These are phyloP conservation scores for Coccomyxa subellipsoidea DNA, from an alignment of 163 green algal genomes.

Conservation along the genomic window DNA sequence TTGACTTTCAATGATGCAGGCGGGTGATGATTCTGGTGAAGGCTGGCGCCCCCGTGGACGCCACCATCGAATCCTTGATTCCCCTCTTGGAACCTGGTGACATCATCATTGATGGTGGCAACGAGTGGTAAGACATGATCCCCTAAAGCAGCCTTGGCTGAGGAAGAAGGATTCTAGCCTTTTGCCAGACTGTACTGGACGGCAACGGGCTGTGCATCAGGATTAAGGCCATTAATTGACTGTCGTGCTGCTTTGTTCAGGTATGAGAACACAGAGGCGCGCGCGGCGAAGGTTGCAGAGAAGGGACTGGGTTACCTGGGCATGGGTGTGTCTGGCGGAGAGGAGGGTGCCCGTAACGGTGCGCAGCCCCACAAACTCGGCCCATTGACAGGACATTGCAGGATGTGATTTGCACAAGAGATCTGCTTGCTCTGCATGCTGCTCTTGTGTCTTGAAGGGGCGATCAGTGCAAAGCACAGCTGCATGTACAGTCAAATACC, in stretches of 20 bases:
- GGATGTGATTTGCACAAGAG: no score
- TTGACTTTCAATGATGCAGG: constrained; percentile 37
- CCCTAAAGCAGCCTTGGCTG: no score
- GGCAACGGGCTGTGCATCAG: no score
- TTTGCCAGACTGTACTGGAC: no score
- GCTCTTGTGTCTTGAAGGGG: neutral
- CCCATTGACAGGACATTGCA: no score
- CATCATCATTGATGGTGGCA: constrained; percentile 98
- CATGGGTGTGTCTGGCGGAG: constrained; percentile 97
- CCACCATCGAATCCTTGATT: constrained; percentile 82
- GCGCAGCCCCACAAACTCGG: neutral
- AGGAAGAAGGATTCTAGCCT: no score
- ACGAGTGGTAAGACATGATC: constrained; percentile 79
- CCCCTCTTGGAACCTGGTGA: constrained; percentile 92
- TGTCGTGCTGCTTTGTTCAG: constrained; percentile 26
- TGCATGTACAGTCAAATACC: neutral
- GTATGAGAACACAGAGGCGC: constrained; percentile 98
- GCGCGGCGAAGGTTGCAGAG: constrained; percentile 66
- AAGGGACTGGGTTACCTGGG: constrained; percentile 94
- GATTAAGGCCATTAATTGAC: no score
- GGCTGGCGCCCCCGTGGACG: constrained; percentile 91
- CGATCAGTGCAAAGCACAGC: neutral
- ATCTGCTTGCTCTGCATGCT: neutral
- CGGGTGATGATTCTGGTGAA: constrained; percentile 98
- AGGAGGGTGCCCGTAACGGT: constrained; percentile 94